Evolutionary conservation across 2,329 filamentous ascomycete species (phyloP), one percentile per base, ranked within the genome.

Genomic region (Trichoderma atrobrunneum): DNA sequence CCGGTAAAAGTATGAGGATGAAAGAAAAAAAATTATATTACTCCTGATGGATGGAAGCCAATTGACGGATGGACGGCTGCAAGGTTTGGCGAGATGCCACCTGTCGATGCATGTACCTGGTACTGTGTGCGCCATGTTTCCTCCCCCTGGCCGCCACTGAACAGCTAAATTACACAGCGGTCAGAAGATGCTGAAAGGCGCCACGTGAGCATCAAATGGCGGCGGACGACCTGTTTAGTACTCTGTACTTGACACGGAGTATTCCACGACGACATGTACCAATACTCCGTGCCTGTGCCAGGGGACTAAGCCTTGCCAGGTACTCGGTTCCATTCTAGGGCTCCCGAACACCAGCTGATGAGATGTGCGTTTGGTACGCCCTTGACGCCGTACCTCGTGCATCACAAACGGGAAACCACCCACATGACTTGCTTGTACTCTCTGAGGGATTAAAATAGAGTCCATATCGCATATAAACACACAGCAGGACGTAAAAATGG

Each of bases 1-100:
- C 56, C 1, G 8, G 14, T 24, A 8, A 18, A 26, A 43, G 67
- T 28, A 26, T 36, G 57, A 18, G n/a, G 24, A 30, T 36, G 21
- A 61, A 61, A 61, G 34, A 48, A 69, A 69, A 69, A 69, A 69
- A 69, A 69, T 51, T 36, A 62, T 62, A 39, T 62, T 62, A 43
- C 66, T 54, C 66, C 57, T 28, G n/a, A 28, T 28, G 56, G 28
- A 62, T 54, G 48, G 48, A 54, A 14, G n/a, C 61, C 63, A 61
- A 72, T 67, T 67, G 63, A 59, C 51, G 43, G 70, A 43, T 24
- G 11, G 56, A 39, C 59, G 66, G 66, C 66, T 70, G 66, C 66
- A 70, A 70, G 66, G 57, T 70, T 69, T 64, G 68, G 36, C 61
- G 61, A 67, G 59, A 56, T 51, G 48, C 51, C 34, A 39, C 59